Evolutionary conservation across 1,139 yeast genomes (phyloP), one percentile per base, ranked within the genome.

Genomic region (Candida albicans): DNA sequence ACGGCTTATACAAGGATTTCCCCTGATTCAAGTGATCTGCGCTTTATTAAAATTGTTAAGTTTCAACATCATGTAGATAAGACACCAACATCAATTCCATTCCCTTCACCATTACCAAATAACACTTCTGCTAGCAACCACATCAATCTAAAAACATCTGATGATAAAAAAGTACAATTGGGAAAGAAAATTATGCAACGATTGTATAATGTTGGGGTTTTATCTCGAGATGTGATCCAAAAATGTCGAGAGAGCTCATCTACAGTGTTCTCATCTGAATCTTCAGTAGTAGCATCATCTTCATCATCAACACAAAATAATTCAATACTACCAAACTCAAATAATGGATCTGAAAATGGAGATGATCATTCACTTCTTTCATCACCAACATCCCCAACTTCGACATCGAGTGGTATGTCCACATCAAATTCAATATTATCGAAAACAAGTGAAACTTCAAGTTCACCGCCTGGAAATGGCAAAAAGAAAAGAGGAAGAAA

Each of bases 121-220:
- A 33, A 33, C n/a, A 22, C 11, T 11, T 28, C 32, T 18, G 33
- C 8, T 28, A 33, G 9, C 22, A 28, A 15, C 12, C 29, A 40
- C 8, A 10, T 8, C 7, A 35, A 40, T 5, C 11, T 11, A 18
- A 15, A 37, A 4, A n/a, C 3, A 28, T 7, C 13, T 12, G 38
- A 29, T 4, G 11, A 18, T 7, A 33, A 40, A n/a, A 18, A 33
- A 7, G 29, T 38, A n/a, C 44, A 45, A 28, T 37, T 49, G 25
- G 48, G 51, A 4, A 25, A 29, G 12, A 43, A 46, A 25, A 29
- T 43, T 2, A 33, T 43, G 14, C 4, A 25, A 14, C 35, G 40
- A 14, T 37, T 37, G 24, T 15, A 25, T 7, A 24, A 12, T 11
- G 14, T 37, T 2, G 40, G 40, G 4, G 2, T 37, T 31, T 6